Evolutionary conservation across 805 yeast species (phyloP).

Genomic region (Candida xyloterini): DNA sequence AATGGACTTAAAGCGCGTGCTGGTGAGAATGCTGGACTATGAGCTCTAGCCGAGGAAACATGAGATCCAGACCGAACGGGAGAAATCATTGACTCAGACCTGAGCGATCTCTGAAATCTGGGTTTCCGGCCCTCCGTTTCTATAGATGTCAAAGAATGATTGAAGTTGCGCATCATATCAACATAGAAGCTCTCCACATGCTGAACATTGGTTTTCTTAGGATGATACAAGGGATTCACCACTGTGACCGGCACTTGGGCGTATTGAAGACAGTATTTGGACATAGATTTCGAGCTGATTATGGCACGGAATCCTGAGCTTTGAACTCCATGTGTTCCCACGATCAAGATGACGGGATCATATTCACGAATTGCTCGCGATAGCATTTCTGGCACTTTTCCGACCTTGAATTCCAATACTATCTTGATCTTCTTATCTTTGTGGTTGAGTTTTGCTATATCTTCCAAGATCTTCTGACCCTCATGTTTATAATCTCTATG

Average conservation of each 20-base stretch:
- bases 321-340: constrained; percentile 40
- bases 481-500: constrained; percentile 31
- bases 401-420: constrained; percentile 42
- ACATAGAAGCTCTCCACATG: neutral
- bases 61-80: constrained; percentile 24
- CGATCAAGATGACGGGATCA: constrained; percentile 43
- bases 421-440: constrained; percentile 39
- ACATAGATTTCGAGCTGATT: constrained; percentile 41
- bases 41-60: constrained; percentile 30
- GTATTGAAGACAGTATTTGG: constrained; percentile 46
- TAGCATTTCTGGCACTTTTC: constrained; percentile 41
- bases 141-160: neutral
- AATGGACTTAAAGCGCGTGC: constrained; percentile 33
- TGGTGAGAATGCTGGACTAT: constrained; percentile 33
- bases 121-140: constrained; percentile 16
- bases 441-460: constrained; percentile 33
- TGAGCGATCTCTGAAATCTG: constrained; percentile 25
- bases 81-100: constrained; percentile 16
- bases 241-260: constrained; percentile 46
- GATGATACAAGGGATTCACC: constrained; percentile 36
- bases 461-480: constrained; percentile 33
- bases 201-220: neutral
- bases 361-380: constrained; percentile 41
- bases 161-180: constrained; percentile 5
- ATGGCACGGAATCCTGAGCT: constrained; percentile 40